phyloP scores from a whole-genome alignment of 2,329 filamentous ascomycete genomes.

The Hymenoscyphus occultus region DNA sequence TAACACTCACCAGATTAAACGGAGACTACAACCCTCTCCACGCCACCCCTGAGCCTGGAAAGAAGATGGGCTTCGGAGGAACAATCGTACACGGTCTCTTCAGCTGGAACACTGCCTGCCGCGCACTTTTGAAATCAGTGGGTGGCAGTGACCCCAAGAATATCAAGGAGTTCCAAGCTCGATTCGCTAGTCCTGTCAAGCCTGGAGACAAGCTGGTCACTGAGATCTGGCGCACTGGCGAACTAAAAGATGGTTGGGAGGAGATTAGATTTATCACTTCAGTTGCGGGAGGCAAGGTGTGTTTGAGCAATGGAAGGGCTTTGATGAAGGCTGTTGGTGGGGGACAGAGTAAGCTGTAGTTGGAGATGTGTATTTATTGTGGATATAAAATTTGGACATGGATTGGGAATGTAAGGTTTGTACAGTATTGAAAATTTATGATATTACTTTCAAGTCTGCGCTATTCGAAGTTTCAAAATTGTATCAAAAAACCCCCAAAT shows the following conservation, averaged over 20 bases:
- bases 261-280: slow-evolving; percentile 78
- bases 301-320: slow-evolving; percentile 82
- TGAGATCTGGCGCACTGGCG: slow-evolving; percentile 76
- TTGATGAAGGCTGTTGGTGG: slow-evolving; percentile 49
- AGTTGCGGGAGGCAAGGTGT: slow-evolving; percentile 78
- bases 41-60: slow-evolving; percentile 77
- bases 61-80: slow-evolving; percentile 88
- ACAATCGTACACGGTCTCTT: slow-evolving; percentile 87
- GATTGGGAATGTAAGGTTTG: no score
- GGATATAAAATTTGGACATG: neutral
- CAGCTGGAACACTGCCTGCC: slow-evolving; percentile 77
- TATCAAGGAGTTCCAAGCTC: slow-evolving; percentile 82
- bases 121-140: slow-evolving; percentile 68
- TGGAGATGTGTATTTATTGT: neutral
- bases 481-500: no score
- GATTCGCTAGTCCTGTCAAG: slow-evolving; percentile 81
- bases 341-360: slow-evolving; percentile 29
- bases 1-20: slow-evolving; percentile 65
- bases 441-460: no score
- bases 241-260: slow-evolving; percentile 67
- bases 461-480: no score
- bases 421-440: no score
- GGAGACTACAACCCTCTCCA: slow-evolving; percentile 95
- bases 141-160: slow-evolving; percentile 77
- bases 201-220: slow-evolving; percentile 80